Base-by-base conservation (phyloP, 2,329 filamentous ascomycete genomes). In the Penicillium freii region DNA sequence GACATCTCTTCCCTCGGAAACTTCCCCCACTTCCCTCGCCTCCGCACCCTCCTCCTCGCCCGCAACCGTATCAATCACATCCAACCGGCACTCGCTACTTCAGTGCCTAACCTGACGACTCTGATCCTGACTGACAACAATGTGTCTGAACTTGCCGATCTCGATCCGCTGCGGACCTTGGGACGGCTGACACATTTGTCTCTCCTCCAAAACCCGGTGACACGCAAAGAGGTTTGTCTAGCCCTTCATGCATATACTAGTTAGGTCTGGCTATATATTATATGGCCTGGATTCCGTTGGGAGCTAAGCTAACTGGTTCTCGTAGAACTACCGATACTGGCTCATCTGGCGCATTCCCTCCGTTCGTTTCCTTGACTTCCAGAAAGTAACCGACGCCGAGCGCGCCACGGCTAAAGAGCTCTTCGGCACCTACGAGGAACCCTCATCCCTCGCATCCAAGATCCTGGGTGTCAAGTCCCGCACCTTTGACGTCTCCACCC, bases 301-400 rank as follows among this genome's bases (percentile, higher is more conserved):
- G 29, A 23, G 7, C 17, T n/a, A 19, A 42, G 42, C 60, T 62
- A 58, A 64, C 34, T 23, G 11, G 42, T 31, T 17, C 13, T 17
- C 38, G 8, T 68, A 97, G 91, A 81, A 97, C 77, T 99, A 97
- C 78, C 88, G 94, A 52, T 88, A 89, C 73, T 99, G 91, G 88
- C 80, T 96, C 29, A 84, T 99, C 59, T 97, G 90, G 89, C 85
- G 88, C 62, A 91, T 89, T 72, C 92, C 91, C 1, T 83, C 82
- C 5, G 86, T 99, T 43, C 87, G 93, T 44, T 97, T 96, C 76
- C 82, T 99, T 48, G 94, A 99, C 77, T 97, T 91, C 73, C 83
- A 86, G 66, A 96, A 96, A 77, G 92, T 99, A 49, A 95, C 91
- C 76, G 86, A 94, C 62, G 86, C 83, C 0, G 94, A 99, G 81